Evolutionary conservation across 495 filamentous ascomycete species (phyloP), one percentile per base, ranked within the genome.

Genomic region (Beverwykella pulmonaria): DNA sequence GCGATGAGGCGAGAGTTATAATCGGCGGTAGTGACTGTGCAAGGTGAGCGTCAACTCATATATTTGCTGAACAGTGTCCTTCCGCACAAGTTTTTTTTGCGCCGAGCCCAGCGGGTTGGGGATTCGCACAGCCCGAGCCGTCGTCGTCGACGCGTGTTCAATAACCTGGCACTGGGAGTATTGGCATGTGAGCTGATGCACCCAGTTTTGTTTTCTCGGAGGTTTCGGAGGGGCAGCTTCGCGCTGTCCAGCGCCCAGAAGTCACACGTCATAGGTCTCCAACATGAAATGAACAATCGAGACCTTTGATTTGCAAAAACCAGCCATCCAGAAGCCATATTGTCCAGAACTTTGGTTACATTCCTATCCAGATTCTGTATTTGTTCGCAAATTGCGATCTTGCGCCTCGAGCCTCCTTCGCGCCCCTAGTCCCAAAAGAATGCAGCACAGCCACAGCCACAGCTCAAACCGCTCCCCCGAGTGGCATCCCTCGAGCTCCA

Each of bases 361-460:
- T 7, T 52, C 4, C 48, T 52, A 52, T 52, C 48, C n/a, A 23
- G 17, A 29, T 25, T 52, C 48, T 48, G 17, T 7, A 52, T 22
- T 15, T 4, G 9, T 52, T 25, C 48, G 26, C 26, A 52, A 25
- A 25, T 10, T 17, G 17, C 20, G 9, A 52, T 25, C 48, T 52
- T 25, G 48, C 48, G 22, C 22, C 48, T 48, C n/a, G 4, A 48
- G 20, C 17, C 19, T 25, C n/a, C 23, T 32, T 19, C 22, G 7
- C 19, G 19, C 34, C 32, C 54, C 30, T 23, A 57, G 30, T 20
- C 17, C 9, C 14, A 12, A 39, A 44, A 44, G 10, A 55, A 39
- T 50, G 62, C 65, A 56, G 65, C 65, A 39, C 65, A 67, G 56
- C 63, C 55, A 15, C 12, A 57, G 48, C 22, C n/a, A 15, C 26